phyloP scores from a whole-genome alignment of 164 flowering plant species.

The Warburgia ugandensis region DNA sequence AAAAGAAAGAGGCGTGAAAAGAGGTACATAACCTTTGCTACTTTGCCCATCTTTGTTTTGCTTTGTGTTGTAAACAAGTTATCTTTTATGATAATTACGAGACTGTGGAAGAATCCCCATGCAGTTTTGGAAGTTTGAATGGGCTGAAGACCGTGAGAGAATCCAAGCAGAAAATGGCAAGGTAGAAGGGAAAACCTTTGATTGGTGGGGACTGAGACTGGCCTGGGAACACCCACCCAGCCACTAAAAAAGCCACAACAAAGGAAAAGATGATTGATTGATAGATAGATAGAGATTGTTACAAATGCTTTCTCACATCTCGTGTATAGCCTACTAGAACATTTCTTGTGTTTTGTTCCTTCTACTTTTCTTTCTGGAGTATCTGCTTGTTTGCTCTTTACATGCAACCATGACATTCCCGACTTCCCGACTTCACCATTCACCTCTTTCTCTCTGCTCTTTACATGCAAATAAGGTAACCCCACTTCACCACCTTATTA shows the following conservation, averaged over 20 bases:
- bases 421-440: no score
- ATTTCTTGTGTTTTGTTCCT: constrained; percentile 22
- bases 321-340: constrained; percentile 20
- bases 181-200: constrained; percentile 15
- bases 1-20: constrained; percentile 12
- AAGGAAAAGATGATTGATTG: constrained; percentile 18
- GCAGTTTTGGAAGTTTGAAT: constrained; percentile 27
- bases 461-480: constrained; percentile 13
- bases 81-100: constrained; percentile 13
- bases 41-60: constrained; percentile 18
- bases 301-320: constrained; percentile 16
- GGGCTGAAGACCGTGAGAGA: constrained; percentile 44
- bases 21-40: neutral
- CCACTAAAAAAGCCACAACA: constrained; percentile 6
- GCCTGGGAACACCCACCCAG: constrained; percentile 17
- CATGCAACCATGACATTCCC: no score
- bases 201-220: constrained; percentile 25
- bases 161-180: no score
- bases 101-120: constrained; percentile 21
- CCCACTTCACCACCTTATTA: neutral
- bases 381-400: constrained; percentile 20
- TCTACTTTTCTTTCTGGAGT: constrained; percentile 7
- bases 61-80: neutral
- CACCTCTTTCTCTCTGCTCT: no score
- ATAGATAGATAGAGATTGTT: constrained; percentile 16